These are phyloP conservation scores for Hygrophoropsis aurantiaca DNA, from an alignment of 768 basidiomycete genomes.

Conservation along the genomic window DNA sequence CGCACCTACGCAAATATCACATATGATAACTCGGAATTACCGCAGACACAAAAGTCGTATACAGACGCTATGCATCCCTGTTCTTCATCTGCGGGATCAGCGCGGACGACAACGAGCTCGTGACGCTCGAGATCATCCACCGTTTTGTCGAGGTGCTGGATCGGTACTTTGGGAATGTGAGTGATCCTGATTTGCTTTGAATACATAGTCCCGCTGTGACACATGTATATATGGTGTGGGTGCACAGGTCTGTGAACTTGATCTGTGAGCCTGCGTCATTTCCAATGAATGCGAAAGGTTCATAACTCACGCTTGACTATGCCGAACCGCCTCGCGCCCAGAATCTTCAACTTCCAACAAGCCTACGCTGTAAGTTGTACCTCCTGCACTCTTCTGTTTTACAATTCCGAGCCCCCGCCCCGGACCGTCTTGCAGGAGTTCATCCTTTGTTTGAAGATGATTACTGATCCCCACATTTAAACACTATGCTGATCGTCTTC, in stretches of 20 bases:
- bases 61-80: slow-evolving; percentile 91
- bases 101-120: slow-evolving; percentile 84
- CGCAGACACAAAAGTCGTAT: slow-evolving; percentile 83
- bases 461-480: too few species aligned
- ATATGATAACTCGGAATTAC: background rate
- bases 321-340: slow-evolving; percentile 34
- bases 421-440: too few species aligned
- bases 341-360: slow-evolving; percentile 97
- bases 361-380: slow-evolving; percentile 71
- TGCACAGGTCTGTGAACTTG: slow-evolving; percentile 81
- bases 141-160: slow-evolving; percentile 88
- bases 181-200: slow-evolving; percentile 15
- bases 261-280: slow-evolving; percentile 86
- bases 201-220: background rate
- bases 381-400: background rate
- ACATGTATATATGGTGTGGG: background rate
- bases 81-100: slow-evolving; percentile 93
- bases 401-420: too few species aligned
- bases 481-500: too few species aligned
- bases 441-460: too few species aligned
- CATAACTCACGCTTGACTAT: too few species aligned
- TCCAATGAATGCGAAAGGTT: too few species aligned
- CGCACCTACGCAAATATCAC: too few species aligned
- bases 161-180: slow-evolving; percentile 51
- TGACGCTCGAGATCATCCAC: slow-evolving; percentile 91